Base-by-base conservation (phyloP, 2,329 filamentous ascomycete species). In the Alternaria burnsii region DNA sequence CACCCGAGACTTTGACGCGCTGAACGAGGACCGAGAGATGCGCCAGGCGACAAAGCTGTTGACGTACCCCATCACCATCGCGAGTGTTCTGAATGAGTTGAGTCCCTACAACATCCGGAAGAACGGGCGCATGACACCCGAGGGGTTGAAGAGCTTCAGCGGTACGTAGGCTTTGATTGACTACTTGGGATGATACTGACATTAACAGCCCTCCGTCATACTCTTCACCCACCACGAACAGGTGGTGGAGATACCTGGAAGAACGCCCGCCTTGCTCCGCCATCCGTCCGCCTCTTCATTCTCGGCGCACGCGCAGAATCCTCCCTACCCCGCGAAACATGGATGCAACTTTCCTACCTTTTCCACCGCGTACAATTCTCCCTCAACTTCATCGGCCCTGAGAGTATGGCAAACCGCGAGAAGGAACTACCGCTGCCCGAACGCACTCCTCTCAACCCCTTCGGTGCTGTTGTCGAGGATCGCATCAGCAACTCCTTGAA, bases 301-400 rank as follows among this genome's bases (percentile, higher is more conserved):
- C 87, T 99, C 4, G 95, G 95, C 55, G 95, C 95, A 28, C 92
- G 95, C 51, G 96, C 95, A n/a, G 95, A 99, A 79, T 98, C 95
- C 4, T 98, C 94, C 20, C 87, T 99, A 3, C 95, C 95, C 5
- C 90, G 96, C 65, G 89, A 97, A 72, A 91, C 94, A 52, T 99
- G 96, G 95, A 85, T 94, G 28, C 95, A 99, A 78, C 84, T 99
- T 55, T 88, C 92, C n/a, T 90, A 97, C 79, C 87, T 99, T 66
- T 99, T 99, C 83, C 94, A 94, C n/a, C 88, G 91, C 59, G 88
- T 92, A n/a, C 87, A 90, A 62, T 90, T 99, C 71, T 94, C 98
- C 74, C 81, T 99, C 24, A 87, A 98, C 75, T 95, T 99, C 79
- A 94, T 99, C 72, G 95, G 95, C 0, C 95, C 95, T 0, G 95